phyloP scores from a whole-genome alignment of 345 rosid species.

The Salix brachista region DNA sequence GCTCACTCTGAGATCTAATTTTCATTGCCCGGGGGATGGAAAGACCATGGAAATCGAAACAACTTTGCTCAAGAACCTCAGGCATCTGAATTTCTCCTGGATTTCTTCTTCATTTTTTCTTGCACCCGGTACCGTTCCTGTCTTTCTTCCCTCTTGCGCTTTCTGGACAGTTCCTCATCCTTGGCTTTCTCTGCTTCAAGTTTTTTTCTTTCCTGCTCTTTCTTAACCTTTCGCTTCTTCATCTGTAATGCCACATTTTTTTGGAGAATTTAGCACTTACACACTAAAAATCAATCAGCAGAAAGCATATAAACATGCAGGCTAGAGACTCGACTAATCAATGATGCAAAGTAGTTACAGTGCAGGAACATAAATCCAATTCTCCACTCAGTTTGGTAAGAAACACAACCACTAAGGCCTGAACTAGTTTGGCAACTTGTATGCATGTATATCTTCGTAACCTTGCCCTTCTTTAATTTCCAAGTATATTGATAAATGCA shows the following conservation, averaged over 20 bases:
- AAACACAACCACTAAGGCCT: neutral
- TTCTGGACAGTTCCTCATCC: conserved; percentile 53
- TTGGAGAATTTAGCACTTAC: too few relatives aligned
- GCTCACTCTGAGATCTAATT: neutral
- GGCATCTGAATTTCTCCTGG: conserved; percentile 23
- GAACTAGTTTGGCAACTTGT: neutral
- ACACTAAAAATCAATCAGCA: neutral
- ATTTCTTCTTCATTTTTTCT: conserved; percentile 68
- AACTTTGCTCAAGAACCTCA: conserved; percentile 10
- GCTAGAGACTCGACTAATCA: neutral
- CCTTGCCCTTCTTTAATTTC: neutral
- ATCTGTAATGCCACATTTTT: too few relatives aligned
- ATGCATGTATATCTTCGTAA: neutral
- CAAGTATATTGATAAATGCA: neutral
- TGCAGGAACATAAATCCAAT: neutral
- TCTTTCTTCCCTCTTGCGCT: conserved; percentile 75
- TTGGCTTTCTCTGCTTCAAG: conserved; percentile 59
- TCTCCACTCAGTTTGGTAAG: neutral
- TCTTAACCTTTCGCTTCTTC: conserved; percentile 24
- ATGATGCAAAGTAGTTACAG: neutral
- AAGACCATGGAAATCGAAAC: neutral
- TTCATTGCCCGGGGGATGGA: neutral
- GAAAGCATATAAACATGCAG: neutral
- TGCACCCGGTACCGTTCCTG: conserved; percentile 65
- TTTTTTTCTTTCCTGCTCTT: conserved; percentile 52